These are phyloP conservation scores for Coemansia sp. DNA, from an alignment of 192 early-diverging fungal genomes.

Conservation along the genomic window DNA sequence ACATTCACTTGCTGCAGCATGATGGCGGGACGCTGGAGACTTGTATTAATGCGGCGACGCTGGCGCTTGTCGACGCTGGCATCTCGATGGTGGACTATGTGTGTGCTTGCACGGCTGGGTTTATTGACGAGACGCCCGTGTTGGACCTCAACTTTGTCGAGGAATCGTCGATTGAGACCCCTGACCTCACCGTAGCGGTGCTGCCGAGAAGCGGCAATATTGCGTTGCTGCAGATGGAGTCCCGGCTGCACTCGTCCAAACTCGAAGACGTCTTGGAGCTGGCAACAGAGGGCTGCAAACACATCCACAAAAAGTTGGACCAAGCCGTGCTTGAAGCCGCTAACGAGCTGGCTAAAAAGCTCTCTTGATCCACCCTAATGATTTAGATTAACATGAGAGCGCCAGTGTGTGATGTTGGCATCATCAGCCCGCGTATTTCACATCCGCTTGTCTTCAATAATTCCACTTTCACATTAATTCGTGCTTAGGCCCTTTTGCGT, in stretches of 20 bases:
- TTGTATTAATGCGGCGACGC: constrained; percentile 80
- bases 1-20: constrained; percentile 87
- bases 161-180: constrained; percentile 77
- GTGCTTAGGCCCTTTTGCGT: background rate
- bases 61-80: constrained; percentile 80
- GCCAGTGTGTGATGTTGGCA: background rate
- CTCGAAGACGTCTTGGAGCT: constrained; percentile 49
- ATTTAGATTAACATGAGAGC: background rate
- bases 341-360: constrained; percentile 44
- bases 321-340: constrained; percentile 48
- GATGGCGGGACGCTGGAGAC: constrained; percentile 84
- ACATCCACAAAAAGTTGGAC: constrained; percentile 53
- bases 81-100: constrained; percentile 82
- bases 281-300: constrained; percentile 52
- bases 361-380: constrained; percentile 9
- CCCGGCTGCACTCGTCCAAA: constrained; percentile 77
- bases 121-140: constrained; percentile 67
- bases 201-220: constrained; percentile 82
- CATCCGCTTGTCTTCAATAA: background rate
- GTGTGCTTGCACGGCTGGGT: constrained; percentile 85
- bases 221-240: constrained; percentile 84
- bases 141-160: constrained; percentile 86
- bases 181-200: constrained; percentile 84
- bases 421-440: background rate
- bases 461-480: background rate